A percentile compares a stretch with the other conserved stretches of the same genome.
phyloP scores from a whole-genome alignment of 2,329 filamentous ascomycete genomes.

The Nannizziopsis arthrosporioides region DNA sequence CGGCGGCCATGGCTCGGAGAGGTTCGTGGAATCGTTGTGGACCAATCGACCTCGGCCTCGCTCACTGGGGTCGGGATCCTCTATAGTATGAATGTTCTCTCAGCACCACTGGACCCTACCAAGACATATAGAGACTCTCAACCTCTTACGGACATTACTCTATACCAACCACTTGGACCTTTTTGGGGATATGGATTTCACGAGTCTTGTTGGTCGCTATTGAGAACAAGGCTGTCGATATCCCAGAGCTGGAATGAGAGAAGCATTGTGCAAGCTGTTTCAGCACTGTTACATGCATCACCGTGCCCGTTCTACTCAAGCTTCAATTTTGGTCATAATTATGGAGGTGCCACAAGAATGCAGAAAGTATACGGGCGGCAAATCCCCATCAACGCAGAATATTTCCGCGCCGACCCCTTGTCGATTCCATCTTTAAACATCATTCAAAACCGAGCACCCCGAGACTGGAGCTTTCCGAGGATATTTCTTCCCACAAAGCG shows the following conservation, averaged over 20 bases:
- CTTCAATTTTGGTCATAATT: conserved; percentile 6
- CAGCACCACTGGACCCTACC: conserved; percentile 2
- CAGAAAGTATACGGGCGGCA: background rate
- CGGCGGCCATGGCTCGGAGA: too few species aligned
- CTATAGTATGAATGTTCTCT: background rate
- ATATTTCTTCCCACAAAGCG: background rate
- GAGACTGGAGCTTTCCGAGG: background rate
- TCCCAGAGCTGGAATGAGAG: background rate
- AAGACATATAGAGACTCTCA: background rate
- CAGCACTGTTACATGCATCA: background rate
- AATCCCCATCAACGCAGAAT: background rate
- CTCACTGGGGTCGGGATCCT: background rate
- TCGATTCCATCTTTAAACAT: background rate
- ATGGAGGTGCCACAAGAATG: background rate
- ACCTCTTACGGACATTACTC: background rate
- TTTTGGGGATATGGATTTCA: conserved; percentile 10
- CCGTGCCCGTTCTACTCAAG: background rate
- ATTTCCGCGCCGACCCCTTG: background rate
- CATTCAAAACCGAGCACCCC: background rate
- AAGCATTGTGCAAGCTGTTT: background rate
- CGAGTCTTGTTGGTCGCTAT: conserved; percentile 6
- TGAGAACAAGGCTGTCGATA: conserved; percentile 2
- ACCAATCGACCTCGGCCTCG: too few species aligned
- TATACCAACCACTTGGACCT: background rate
- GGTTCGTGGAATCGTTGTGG: too few species aligned